Conservation (phyloP, 371 early-diverging fungal species). For the Pancytospora philotis region DNA sequence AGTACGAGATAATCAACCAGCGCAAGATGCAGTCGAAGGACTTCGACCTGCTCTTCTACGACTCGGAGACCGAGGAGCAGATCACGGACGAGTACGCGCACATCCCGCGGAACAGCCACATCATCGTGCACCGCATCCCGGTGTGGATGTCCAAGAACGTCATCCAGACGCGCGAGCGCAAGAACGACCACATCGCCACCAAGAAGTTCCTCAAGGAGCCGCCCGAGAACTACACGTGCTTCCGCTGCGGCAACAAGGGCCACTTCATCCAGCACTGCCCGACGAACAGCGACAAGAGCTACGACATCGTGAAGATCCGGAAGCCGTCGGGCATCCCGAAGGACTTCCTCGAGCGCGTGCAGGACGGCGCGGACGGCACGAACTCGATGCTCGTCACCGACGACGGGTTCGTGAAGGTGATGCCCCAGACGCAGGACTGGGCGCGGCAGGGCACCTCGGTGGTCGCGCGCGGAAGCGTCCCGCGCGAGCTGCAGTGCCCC, state of each 20-base stretch:
- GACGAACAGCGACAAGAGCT: conserved; percentile 59
- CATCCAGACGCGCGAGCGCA: conserved; percentile 43
- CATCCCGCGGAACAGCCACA: conserved; percentile 53
- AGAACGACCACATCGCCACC: conserved; percentile 21
- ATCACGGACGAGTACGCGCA: conserved; percentile 55
- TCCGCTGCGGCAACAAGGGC: conserved; percentile 60
- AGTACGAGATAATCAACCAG: conserved; percentile 57
- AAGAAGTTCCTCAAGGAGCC: conserved; percentile 16
- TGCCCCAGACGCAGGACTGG: conserved; percentile 59
- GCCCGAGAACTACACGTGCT: conserved; percentile 58
- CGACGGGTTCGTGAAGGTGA: conserved; percentile 55
- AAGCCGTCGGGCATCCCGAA: conserved; percentile 60
- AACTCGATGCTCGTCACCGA: conserved; percentile 50
- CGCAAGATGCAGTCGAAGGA: conserved; percentile 56
- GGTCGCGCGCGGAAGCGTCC: conserved; percentile 11
- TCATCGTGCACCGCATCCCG: conserved; percentile 58
- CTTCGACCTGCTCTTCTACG: conserved; percentile 59
- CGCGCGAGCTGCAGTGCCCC: conserved; percentile 48
- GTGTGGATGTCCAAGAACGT: conserved; percentile 51
- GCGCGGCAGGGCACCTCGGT: conserved; percentile 32
- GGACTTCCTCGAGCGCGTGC: conserved; percentile 52
- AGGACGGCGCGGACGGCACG: conserved; percentile 24
- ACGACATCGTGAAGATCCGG: conserved; percentile 55
- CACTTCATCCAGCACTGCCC: conserved; percentile 61
- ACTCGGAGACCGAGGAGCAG: conserved; percentile 47